These are phyloP conservation scores for Fomitopsis serialis DNA, from an alignment of 768 basidiomycete species.

Conservation along the genomic window DNA sequence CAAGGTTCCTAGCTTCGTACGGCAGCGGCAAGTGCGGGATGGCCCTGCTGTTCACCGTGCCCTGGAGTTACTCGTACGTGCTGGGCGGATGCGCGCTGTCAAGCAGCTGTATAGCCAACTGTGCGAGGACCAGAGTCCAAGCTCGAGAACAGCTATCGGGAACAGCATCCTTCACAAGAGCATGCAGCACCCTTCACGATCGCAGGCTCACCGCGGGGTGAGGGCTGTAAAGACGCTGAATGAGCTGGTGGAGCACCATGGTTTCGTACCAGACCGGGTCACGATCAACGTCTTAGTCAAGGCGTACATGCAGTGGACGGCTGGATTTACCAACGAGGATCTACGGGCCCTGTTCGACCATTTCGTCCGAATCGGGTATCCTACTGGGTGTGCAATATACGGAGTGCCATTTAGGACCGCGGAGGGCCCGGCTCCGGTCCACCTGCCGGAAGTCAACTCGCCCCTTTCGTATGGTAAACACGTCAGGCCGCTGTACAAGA, in stretches of 20 bases:
- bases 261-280: conserved; percentile 58
- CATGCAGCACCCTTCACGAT: conserved; percentile 23
- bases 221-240: conserved; percentile 32
- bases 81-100: conserved; percentile 39
- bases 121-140: conserved; percentile 4
- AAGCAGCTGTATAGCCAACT: conserved; percentile 33
- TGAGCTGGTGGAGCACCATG: conserved; percentile 36
- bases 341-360: conserved; percentile 61
- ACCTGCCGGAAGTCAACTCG: conserved; percentile 34
- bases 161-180: conserved; percentile 53
- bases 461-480: conserved; percentile 52
- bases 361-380: conserved; percentile 56
- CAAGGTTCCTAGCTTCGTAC: conserved; percentile 14
- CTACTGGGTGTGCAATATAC: conserved; percentile 20
- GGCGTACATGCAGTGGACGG: conserved; percentile 48
- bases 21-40: conserved; percentile 18
- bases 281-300: conserved; percentile 69
- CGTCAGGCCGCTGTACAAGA: conserved; percentile 64
- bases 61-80: conserved; percentile 34
- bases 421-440: conserved; percentile 9
- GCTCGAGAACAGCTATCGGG: conserved; percentile 37
- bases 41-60: conserved; percentile 27
- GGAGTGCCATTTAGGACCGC: conserved; percentile 42
- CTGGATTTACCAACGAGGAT: conserved; percentile 33
- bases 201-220: conserved; percentile 42